phyloP scores from a whole-genome alignment of 148 eudicot species.

The Fallopia convolvulus region DNA sequence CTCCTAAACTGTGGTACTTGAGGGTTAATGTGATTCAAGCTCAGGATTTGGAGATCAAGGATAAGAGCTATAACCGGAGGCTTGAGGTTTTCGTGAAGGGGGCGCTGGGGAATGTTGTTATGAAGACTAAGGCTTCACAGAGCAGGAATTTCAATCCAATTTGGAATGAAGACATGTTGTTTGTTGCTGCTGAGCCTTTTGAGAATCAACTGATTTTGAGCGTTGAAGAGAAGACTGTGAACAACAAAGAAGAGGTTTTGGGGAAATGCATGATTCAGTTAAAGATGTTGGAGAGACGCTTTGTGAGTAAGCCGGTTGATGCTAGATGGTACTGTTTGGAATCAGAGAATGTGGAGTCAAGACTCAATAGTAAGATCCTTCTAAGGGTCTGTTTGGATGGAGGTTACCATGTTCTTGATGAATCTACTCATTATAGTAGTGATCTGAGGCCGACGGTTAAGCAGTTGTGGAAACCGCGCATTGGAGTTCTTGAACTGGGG shows the following conservation, averaged over 20 bases:
- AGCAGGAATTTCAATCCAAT: no score
- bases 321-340: conserved; percentile 28
- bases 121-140: conserved; percentile 17
- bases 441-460: conserved; percentile 36
- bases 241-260: conserved; percentile 30
- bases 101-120: conserved; percentile 12
- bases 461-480: conserved; percentile 32
- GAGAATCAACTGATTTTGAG: conserved; percentile 26
- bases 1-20: conserved; percentile 35
- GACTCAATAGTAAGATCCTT: conserved; percentile 24
- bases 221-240: conserved; percentile 24
- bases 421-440: conserved; percentile 22
- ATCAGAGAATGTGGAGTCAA: neutral
- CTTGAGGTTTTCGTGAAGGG: conserved; percentile 27
- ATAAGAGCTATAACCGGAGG: conserved; percentile 13
- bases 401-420: conserved; percentile 40
- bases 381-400: conserved; percentile 31
- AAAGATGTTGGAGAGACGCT: conserved; percentile 8
- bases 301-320: conserved; percentile 23
- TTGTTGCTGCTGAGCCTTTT: conserved; percentile 33
- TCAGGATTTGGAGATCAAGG: conserved; percentile 20
- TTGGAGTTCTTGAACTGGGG: conserved; percentile 31
- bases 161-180: conserved; percentile 31
- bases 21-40: conserved; percentile 36
- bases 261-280: conserved; percentile 24